These are phyloP conservation scores for Triadica sebifera DNA, from an alignment of 345 rosid genomes.

Conservation along the genomic window DNA sequence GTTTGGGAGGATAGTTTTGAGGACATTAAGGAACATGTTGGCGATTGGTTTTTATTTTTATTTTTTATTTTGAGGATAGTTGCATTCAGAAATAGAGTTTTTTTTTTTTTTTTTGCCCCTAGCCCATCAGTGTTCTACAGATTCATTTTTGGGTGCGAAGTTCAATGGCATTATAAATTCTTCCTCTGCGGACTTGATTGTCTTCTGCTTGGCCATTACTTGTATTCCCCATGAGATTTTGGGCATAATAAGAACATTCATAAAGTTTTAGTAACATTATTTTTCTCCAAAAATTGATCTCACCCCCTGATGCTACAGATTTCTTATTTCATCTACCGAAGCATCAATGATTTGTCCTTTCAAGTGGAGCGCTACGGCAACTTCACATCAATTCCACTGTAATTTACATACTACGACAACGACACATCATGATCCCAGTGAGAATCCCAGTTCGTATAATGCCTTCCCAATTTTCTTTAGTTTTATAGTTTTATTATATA, in stretches of 20 bases:
- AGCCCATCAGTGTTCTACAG: constrained; percentile 6
- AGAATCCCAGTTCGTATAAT: too few relatives aligned
- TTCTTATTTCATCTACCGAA: too few relatives aligned
- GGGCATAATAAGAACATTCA: neutral
- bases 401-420: too few relatives aligned
- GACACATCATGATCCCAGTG: too few relatives aligned
- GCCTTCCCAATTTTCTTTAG: too few relatives aligned
- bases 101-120: constrained; percentile 17
- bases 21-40: constrained; percentile 17
- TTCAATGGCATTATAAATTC: neutral
- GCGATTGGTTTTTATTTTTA: constrained; percentile 7
- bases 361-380: neutral
- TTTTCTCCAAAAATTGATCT: neutral
- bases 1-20: constrained; percentile 26
- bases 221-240: constrained; percentile 22
- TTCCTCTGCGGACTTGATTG: neutral
- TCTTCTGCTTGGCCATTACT: constrained; percentile 21
- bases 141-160: constrained; percentile 11
- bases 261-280: constrained; percentile 19
- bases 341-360: too few relatives aligned
- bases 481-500: too few relatives aligned
- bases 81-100: constrained; percentile 27
- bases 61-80: constrained; percentile 21
- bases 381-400: neutral
- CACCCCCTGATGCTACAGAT: neutral